These are phyloP conservation scores for Colletotrichum plurivorum DNA, from an alignment of 2,329 filamentous ascomycete species.

Conservation along the genomic window DNA sequence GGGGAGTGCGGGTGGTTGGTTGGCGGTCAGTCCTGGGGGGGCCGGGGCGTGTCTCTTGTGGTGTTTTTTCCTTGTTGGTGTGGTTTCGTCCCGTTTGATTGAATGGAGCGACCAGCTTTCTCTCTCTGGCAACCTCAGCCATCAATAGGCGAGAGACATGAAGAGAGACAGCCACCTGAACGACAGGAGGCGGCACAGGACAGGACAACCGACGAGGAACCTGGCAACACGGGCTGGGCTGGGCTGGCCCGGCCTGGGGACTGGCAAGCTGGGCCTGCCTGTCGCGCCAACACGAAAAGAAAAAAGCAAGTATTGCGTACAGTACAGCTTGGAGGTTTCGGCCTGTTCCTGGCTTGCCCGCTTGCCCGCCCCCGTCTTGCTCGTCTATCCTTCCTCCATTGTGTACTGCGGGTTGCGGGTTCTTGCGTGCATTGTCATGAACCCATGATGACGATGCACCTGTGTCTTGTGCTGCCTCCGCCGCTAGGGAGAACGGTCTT, in stretches of 20 bases:
- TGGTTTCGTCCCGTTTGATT: slow-evolving; percentile 3
- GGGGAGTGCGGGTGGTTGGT: slow-evolving; percentile 17
- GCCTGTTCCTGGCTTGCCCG: no score
- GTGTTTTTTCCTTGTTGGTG: neutral
- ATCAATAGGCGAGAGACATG: slow-evolving; percentile 26
- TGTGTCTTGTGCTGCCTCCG: slow-evolving; percentile 17
- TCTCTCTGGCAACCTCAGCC: slow-evolving; percentile 6
- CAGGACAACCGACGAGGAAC: neutral
- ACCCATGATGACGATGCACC: slow-evolving; percentile 7
- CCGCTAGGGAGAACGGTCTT: slow-evolving; percentile 3
- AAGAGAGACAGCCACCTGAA: slow-evolving; percentile 17
- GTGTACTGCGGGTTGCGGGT: no score
- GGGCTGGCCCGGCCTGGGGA: no score
- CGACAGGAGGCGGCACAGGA: slow-evolving; percentile 24
- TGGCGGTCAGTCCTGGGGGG: slow-evolving; percentile 12
- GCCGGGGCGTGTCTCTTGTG: neutral
- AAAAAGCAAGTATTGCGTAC: slow-evolving; percentile 2
- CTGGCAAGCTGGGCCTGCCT: neutral
- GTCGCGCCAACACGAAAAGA: neutral
- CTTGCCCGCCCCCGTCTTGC: no score
- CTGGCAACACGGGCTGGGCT: neutral
- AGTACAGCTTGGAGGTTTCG: no score
- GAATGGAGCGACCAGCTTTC: neutral
- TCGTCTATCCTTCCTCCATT: no score
- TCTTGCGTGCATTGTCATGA: neutral